A percentile compares a stretch with the other conserved stretches of the same genome.
These are phyloP conservation scores for Coelastrella sp. DNA, from an alignment of 139 green algal genomes.

Conservation along the genomic window DNA sequence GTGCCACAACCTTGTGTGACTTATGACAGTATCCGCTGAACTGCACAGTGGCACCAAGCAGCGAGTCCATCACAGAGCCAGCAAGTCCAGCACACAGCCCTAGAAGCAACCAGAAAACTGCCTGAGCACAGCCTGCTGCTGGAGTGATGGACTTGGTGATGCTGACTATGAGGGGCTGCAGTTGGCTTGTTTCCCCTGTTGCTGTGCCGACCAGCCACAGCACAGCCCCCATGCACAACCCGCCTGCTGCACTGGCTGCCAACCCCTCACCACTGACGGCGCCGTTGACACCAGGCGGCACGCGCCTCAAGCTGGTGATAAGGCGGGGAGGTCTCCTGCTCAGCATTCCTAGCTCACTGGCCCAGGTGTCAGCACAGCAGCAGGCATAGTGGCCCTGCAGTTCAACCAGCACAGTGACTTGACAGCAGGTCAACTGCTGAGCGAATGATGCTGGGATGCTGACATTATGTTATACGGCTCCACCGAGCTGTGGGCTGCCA, in stretches of 20 bases:
- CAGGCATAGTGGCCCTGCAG: slow-evolving; percentile 82
- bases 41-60: slow-evolving; percentile 92
- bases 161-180: not conserved
- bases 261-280: slow-evolving; percentile 77
- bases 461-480: no score
- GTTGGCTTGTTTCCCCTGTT: not conserved
- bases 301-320: slow-evolving; percentile 68
- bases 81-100: slow-evolving; percentile 64
- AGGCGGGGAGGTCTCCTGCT: slow-evolving; percentile 68
- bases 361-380: slow-evolving; percentile 90
- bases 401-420: not conserved
- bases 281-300: slow-evolving; percentile 80
- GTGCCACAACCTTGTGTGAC: slow-evolving; percentile 19
- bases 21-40: slow-evolving; percentile 53
- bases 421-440: no score
- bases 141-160: not conserved
- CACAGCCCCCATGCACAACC: slow-evolving; percentile 73
- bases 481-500: no score
- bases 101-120: slow-evolving; percentile 43
- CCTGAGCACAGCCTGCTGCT: not conserved
- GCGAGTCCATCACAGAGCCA: slow-evolving; percentile 86
- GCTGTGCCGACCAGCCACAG: no score
- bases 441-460: no score
- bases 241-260: slow-evolving; percentile 68
- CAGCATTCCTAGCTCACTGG: slow-evolving; percentile 87